Conservation (phyloP, 2,329 filamentous ascomycete genomes). For the Penicillium sp. region DNA sequence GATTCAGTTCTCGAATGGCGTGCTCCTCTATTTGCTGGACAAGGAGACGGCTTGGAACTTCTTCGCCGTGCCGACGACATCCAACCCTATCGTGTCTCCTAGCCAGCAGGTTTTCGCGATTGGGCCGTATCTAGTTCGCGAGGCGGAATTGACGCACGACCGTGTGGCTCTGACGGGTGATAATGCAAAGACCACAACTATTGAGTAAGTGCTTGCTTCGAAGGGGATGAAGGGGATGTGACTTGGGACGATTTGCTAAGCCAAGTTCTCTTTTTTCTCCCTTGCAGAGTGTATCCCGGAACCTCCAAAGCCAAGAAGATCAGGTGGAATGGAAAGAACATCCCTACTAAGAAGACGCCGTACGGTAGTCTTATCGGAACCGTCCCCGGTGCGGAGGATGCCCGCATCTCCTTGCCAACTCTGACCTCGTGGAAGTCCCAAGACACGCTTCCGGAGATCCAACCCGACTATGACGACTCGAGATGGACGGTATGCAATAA, state of each 20-base stretch:
- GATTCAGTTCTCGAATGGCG: conserved; percentile 46
- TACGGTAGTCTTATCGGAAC: conserved; percentile 44
- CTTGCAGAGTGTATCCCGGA: conserved; percentile 35
- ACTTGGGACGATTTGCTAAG: background rate
- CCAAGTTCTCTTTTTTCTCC: background rate
- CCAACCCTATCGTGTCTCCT: conserved; percentile 41
- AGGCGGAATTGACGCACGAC: conserved; percentile 29
- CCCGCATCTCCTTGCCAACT: conserved; percentile 40
- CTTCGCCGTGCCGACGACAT: conserved; percentile 48
- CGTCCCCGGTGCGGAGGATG: conserved; percentile 36
- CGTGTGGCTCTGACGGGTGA: conserved; percentile 38
- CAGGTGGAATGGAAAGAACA: conserved; percentile 42
- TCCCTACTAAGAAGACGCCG: conserved; percentile 34
- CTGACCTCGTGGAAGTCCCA: conserved; percentile 46
- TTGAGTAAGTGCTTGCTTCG: conserved; percentile 27
- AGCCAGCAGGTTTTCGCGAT: conserved; percentile 44
- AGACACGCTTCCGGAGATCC: conserved; percentile 47
- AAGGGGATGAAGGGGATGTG: background rate
- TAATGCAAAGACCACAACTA: conserved; percentile 36
- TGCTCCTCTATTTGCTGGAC: conserved; percentile 50
- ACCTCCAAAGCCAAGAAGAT: conserved; percentile 36
- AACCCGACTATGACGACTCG: conserved; percentile 46
- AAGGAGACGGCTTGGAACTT: conserved; percentile 51
- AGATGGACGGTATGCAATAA: conserved; percentile 49
- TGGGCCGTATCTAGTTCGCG: conserved; percentile 43